A percentile compares a stretch with the other conserved stretches of the same genome.
These are phyloP conservation scores for Pythium dissotocum DNA, from an alignment of 352 stramenopile genomes.

Conservation along the genomic window DNA sequence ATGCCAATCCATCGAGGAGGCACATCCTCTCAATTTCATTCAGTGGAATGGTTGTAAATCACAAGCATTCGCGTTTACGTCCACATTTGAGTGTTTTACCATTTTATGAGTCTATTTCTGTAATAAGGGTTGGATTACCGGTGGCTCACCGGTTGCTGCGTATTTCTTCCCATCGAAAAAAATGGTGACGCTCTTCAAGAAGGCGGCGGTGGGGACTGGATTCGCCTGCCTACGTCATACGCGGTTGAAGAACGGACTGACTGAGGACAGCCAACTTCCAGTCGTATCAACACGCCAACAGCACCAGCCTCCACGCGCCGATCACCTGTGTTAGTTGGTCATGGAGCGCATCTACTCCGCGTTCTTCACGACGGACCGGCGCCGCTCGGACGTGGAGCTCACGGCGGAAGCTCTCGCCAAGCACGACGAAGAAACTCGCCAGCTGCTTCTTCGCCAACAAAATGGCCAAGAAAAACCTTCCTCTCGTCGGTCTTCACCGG, in stretches of 20 bases:
- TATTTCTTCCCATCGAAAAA: slow-evolving; percentile 5
- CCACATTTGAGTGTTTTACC: not conserved
- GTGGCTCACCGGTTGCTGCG: not conserved
- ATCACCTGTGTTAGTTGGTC: not conserved
- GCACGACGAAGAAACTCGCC: slow-evolving; percentile 54
- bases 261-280: not conserved
- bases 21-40: too few species aligned
- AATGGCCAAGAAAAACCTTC: not conserved
- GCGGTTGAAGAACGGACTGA: slow-evolving; percentile 2
- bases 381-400: slow-evolving; percentile 40
- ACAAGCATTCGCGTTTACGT: not conserved
- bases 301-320: not conserved
- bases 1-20: not conserved
- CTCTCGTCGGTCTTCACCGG: not conserved
- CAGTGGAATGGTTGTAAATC: not conserved
- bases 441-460: slow-evolving; percentile 1
- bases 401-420: slow-evolving; percentile 64
- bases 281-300: slow-evolving; percentile 4
- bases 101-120: not conserved
- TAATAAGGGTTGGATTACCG: not conserved
- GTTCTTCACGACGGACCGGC: slow-evolving; percentile 68
- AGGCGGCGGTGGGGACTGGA: not conserved
- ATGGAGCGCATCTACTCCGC: slow-evolving; percentile 90
- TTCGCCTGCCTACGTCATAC: slow-evolving; percentile 14
- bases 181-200: slow-evolving; percentile 21